Evolutionary conservation across 176 grass and related monocot species (phyloP), one percentile per base, ranked within the genome.

Genomic region (Leersia perrieri): DNA sequence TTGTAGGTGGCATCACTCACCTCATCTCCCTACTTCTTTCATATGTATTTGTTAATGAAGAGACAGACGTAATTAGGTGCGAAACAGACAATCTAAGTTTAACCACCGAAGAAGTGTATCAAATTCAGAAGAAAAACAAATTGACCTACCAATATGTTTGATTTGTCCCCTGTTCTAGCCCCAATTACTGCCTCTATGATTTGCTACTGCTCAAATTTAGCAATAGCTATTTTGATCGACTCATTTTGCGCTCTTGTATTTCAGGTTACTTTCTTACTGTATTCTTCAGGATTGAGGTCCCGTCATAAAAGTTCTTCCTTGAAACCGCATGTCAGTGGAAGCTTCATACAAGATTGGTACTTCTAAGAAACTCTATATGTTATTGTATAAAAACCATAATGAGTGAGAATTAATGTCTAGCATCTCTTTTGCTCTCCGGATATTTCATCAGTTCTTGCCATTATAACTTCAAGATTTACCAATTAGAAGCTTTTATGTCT

Each of bases 311-410:
- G 67, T 79, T 94, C 96, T 63, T 98, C 96, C 36, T 87, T 98
- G 84, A 93, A 83, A 75, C 88, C 90, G 58, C 87, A 95, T 82
- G 67, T 84, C 64, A 95, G 78, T 22, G 92, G 96, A 82, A 93
- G 74, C 55, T 95, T 95, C 89, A 70, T 98, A 84, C 40, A 98
- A 79, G 92, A 98, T 66, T 98, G 96, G 96, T 98, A 98, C 60
- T 64, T 78, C 23, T 36, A 64, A 14, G 9, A 25, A 70, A 44
- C 60, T 88, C 33, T 28, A 33, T 66, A 7, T 85, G 16, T 27
- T 69, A 16, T 75, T 14, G 14, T 69, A 69, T 42, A 67, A 78
- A 22, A 73, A 26, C 34, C 49, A 55, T 62, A 32, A 53, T 53
- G 49, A 53, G 20, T 53, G 49, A 53, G 22, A 53, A 22, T n/a